Percentiles rank a stretch among this genome's conserved stretches.
These are phyloP conservation scores for Cicer judaicum DNA, from an alignment of 306 rosid genomes.

Conservation along the genomic window DNA sequence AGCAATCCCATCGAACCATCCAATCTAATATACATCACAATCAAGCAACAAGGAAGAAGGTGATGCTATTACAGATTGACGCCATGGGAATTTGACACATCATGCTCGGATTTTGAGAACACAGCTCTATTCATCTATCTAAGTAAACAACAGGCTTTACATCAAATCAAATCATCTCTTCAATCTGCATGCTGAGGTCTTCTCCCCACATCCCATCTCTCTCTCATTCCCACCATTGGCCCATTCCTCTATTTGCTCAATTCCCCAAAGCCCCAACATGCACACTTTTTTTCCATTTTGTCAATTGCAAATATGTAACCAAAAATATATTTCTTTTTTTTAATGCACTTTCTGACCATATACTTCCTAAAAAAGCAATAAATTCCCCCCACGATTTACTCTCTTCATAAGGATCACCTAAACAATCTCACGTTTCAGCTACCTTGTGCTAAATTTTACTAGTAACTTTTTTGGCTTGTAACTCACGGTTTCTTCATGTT, in stretches of 20 bases:
- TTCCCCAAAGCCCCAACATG: conserved; percentile 32
- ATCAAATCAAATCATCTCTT: conserved; percentile 71
- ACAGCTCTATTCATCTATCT: conserved; percentile 34
- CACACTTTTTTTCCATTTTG: not conserved
- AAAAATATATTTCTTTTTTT: too few species aligned
- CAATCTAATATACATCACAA: conserved; percentile 64
- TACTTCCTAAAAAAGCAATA: conserved; percentile 43
- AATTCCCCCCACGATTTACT: conserved; percentile 49
- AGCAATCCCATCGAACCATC: conserved; percentile 63
- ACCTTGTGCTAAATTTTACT: conserved; percentile 8
- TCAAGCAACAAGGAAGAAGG: conserved; percentile 46
- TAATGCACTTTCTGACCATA: conserved; percentile 25
- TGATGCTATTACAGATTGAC: conserved; percentile 56
- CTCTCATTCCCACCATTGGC: conserved; percentile 40
- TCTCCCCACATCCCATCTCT: not conserved
- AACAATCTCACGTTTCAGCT: conserved; percentile 29
- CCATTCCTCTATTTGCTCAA: conserved; percentile 33
- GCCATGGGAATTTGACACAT: conserved; percentile 81
- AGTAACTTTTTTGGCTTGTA: conserved; percentile 48
- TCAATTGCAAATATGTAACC: not conserved
- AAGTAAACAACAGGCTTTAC: conserved; percentile 50
- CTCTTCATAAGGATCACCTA: conserved; percentile 38
- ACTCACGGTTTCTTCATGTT: conserved; percentile 53
- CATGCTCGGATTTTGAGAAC: conserved; percentile 84
- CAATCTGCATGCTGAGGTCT: conserved; percentile 63